phyloP scores from a whole-genome alignment of 1,139 yeast genomes.

The Torulaspora globosa region DNA sequence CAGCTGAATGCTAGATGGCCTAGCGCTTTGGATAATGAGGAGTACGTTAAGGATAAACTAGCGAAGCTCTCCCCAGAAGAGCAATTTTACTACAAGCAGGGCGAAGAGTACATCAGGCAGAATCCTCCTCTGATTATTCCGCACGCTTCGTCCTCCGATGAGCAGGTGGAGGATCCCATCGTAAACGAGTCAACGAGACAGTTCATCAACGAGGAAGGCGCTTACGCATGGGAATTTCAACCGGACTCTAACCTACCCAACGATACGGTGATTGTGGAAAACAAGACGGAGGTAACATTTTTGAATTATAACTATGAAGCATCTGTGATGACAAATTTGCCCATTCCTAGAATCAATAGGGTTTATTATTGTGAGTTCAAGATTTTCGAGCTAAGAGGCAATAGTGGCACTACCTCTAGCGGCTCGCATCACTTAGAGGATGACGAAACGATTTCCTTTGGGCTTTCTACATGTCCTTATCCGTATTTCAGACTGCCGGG shows the following conservation, averaged over 20 bases:
- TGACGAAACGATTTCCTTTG: constrained; percentile 58
- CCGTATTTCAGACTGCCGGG: constrained; percentile 84
- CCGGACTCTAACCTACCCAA: constrained; percentile 61
- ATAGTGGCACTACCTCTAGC: constrained; percentile 41
- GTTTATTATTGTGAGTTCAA: constrained; percentile 90
- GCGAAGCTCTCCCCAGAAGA: constrained; percentile 64
- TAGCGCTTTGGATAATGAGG: constrained; percentile 61
- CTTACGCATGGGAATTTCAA: constrained; percentile 86
- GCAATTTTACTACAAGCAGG: constrained; percentile 68
- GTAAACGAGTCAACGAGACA: constrained; percentile 47
- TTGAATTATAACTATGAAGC: constrained; percentile 64
- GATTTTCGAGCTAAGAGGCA: constrained; percentile 51
- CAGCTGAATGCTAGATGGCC: constrained; percentile 41
- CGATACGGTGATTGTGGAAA: constrained; percentile 59
- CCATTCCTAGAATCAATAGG: constrained; percentile 80
- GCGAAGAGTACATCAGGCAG: constrained; percentile 47
- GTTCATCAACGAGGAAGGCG: constrained; percentile 83
- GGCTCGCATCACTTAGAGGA: constrained; percentile 29
- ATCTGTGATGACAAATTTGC: constrained; percentile 78
- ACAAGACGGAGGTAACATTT: constrained; percentile 75
- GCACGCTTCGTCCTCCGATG: constrained; percentile 35
- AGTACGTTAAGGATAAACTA: constrained; percentile 61
- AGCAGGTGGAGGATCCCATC: constrained; percentile 44
- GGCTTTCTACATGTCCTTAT: constrained; percentile 82
- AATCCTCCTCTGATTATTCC: constrained; percentile 55